These are phyloP conservation scores for Phylloporus arenicola DNA, from an alignment of 768 basidiomycete genomes.

Conservation along the genomic window DNA sequence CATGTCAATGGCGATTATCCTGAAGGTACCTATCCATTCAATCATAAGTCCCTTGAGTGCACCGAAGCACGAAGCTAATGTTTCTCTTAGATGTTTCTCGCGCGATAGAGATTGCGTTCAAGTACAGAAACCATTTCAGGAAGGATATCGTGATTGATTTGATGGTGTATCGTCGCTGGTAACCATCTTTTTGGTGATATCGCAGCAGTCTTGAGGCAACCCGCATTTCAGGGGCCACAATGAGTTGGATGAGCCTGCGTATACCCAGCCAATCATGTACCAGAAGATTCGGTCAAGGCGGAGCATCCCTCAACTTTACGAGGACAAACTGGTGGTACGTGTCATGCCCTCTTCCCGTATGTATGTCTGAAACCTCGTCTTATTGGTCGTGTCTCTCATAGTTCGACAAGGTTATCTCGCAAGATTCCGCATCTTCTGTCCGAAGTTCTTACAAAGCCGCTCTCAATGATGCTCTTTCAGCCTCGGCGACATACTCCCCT, in stretches of 20 bases:
- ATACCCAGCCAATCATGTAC: constrained; percentile 91
- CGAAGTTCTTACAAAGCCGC: constrained; percentile 55
- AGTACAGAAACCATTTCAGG: constrained; percentile 80
- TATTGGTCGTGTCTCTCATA: neutral
- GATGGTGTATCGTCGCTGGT: constrained; percentile 84
- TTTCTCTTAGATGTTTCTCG: constrained; percentile 62
- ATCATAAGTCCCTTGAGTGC: neutral
- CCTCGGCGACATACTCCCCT: constrained; percentile 44
- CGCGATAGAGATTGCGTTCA: constrained; percentile 84
- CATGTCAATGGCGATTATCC: constrained; percentile 92
- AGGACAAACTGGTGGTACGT: constrained; percentile 69
- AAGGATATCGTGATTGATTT: constrained; percentile 90
- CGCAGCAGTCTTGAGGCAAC: neutral
- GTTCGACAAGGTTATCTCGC: constrained; percentile 39
- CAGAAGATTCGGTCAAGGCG: constrained; percentile 72
- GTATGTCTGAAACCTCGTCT: neutral
- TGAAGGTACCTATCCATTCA: constrained; percentile 47
- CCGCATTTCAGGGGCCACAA: constrained; percentile 65
- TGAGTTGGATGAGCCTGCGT: constrained; percentile 80
- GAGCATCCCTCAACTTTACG: constrained; percentile 78
- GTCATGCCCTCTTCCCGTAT: neutral
- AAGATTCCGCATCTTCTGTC: constrained; percentile 42
- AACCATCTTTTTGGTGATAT: constrained; percentile 12
- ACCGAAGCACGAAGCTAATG: neutral
- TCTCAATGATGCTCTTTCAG: constrained; percentile 58